Evolutionary conservation across 2,329 filamentous ascomycete species (phyloP), one percentile per base, ranked within the genome.

Genomic region (Dendryphion nanum): DNA sequence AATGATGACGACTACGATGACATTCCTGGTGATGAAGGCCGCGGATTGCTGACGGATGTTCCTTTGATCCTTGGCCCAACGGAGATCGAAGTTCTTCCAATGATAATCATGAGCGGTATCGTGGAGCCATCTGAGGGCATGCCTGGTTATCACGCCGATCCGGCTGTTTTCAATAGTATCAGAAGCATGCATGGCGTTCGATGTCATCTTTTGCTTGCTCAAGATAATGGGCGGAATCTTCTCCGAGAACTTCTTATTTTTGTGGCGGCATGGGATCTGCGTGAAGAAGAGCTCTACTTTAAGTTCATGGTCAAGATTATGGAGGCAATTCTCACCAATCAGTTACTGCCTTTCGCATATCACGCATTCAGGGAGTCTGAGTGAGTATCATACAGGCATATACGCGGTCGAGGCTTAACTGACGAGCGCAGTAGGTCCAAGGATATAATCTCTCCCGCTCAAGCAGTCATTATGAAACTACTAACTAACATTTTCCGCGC

Each of bases 251-350:
- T 97, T 56, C 75, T 97, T 30, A 94, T 97, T 41, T 96, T 96
- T 63, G 95, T 96, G 46, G 91, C 91, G 4, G 90, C 95, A 6
- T 97, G 91, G 91, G 91, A 96, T 59, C 83, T 96, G 55, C 85
- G 89, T 28, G 90, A 97, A 62, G 85, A 91, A 43, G 89, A 94
- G 44, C 80, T 95, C 24, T 95, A 96, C 57, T 96, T 95, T 72
- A 91, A 95, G 63, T 88, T 96, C 63, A 96, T 94, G 66, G 86
- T 89, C 30, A 90, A 96, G 66, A 95, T 97, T 43, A 88, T 96
- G 68, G 88, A 95, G 61, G 88, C 91, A 0, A 86, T 96, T 32
- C 82, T 96, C 35, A 85, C 90, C 50, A 94, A 89, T 48, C 89
- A 88, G 1, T 73, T 97, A 18, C 84, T 96, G 62, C 90, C 90